Evolutionary conservation across 768 basidiomycete species (phyloP).

Genomic region (Amanita exitialis): DNA sequence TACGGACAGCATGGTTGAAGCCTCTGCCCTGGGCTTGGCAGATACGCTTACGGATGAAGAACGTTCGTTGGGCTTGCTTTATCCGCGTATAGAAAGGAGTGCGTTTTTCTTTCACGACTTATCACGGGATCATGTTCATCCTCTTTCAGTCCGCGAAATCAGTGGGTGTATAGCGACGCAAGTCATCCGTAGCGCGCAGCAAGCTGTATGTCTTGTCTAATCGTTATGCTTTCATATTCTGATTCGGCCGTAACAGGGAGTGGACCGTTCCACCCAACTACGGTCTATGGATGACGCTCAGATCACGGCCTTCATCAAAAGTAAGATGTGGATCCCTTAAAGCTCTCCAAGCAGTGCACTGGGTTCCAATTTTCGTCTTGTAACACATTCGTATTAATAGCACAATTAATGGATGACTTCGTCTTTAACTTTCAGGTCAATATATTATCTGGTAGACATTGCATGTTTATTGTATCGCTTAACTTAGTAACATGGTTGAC

Average conservation of each 20-base stretch:
- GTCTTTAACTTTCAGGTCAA: too few relatives aligned
- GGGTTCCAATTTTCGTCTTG: slow-evolving; percentile 2
- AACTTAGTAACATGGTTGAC: too few relatives aligned
- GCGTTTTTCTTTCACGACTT: slow-evolving; percentile 7
- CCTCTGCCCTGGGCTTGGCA: slow-evolving; percentile 73
- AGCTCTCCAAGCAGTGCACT: not conserved
- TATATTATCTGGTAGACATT: too few relatives aligned
- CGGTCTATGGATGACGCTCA: slow-evolving; percentile 45
- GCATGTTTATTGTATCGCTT: too few relatives aligned
- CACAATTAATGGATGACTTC: too few relatives aligned
- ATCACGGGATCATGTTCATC: slow-evolving; percentile 9
- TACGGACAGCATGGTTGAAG: slow-evolving; percentile 85
- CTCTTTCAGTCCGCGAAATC: slow-evolving; percentile 58
- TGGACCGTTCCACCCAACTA: slow-evolving; percentile 46
- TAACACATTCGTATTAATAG: not conserved
- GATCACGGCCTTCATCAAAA: slow-evolving; percentile 40
- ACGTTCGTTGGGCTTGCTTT: slow-evolving; percentile 53
- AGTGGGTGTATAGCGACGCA: slow-evolving; percentile 60
- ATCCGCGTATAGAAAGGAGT: slow-evolving; percentile 76
- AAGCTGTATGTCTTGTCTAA: slow-evolving; percentile 37
- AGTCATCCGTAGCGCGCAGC: slow-evolving; percentile 77
- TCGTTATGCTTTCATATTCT: not conserved
- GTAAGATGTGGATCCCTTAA: slow-evolving; percentile 68
- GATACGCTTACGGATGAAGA: slow-evolving; percentile 67
- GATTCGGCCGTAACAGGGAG: slow-evolving; percentile 25